A percentile compares a stretch with the other conserved stretches of the same genome.
Conservation (phyloP, 2,329 filamentous ascomycete species). For the Nemania abortiva region DNA sequence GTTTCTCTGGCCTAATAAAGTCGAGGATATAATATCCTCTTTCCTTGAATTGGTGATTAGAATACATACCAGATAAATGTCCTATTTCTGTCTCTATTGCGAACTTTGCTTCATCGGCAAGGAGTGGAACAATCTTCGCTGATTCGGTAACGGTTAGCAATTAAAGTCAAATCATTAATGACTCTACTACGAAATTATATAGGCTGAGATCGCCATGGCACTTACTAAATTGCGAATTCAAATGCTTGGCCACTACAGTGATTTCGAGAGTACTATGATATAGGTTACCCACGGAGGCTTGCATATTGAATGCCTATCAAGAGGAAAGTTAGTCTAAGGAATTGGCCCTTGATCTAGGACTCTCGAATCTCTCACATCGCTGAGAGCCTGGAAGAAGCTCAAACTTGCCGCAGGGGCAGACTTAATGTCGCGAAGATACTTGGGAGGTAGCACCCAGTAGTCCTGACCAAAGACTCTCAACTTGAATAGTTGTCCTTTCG, state of each 20-base stretch:
- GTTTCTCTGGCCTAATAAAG: background rate
- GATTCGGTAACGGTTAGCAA: background rate
- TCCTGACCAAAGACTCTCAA: conserved; percentile 2
- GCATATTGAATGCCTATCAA: background rate
- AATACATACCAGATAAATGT: background rate
- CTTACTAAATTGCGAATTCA: conserved; percentile 2
- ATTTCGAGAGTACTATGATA: conserved; percentile 1
- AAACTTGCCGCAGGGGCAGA: background rate
- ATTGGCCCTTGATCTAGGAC: background rate
- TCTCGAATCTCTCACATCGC: background rate
- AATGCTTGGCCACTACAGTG: background rate
- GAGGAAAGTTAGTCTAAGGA: background rate
- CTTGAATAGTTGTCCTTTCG: background rate
- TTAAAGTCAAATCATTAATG: background rate
- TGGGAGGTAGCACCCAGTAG: background rate
- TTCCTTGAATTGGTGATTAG: background rate
- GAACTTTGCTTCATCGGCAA: background rate
- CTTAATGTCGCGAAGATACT: conserved; percentile 4
- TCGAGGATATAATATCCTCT: background rate
- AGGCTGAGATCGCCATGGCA: too few species aligned
- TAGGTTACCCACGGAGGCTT: background rate
- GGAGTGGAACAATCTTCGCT: background rate
- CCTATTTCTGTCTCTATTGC: background rate
- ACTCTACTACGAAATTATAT: background rate
- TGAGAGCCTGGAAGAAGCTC: conserved; percentile 1